Conservation (phyloP, 1,139 yeast genomes). For the Tardiomyces digboiensis region DNA sequence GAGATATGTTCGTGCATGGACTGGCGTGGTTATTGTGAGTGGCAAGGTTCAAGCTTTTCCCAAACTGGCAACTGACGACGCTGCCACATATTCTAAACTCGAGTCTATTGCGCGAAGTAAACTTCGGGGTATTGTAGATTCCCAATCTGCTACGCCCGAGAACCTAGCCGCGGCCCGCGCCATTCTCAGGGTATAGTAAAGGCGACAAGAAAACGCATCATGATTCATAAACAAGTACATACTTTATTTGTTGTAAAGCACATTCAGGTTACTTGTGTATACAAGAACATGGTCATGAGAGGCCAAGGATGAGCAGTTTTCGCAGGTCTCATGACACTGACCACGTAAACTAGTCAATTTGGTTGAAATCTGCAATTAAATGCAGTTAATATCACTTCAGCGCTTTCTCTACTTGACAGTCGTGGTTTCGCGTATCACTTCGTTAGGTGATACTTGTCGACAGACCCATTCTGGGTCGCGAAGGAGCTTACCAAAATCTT, state of each 20-base stretch:
- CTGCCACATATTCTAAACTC: not conserved
- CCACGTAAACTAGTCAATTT: no score
- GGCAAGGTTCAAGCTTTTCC: conserved; percentile 16
- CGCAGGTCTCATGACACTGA: no score
- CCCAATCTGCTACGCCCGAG: not conserved
- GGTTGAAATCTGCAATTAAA: no score
- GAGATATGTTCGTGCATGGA: conserved; percentile 63
- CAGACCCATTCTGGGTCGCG: conserved; percentile 79
- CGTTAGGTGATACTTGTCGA: not conserved
- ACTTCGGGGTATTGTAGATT: not conserved
- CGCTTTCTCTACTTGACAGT: no score
- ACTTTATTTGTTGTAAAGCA: no score
- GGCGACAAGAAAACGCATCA: no score
- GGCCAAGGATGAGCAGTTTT: no score
- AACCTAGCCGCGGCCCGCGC: not conserved
- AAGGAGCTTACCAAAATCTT: conserved; percentile 66
- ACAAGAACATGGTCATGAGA: no score
- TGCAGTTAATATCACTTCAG: no score
- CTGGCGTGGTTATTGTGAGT: conserved; percentile 47
- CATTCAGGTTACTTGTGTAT: no score
- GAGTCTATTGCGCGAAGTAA: not conserved
- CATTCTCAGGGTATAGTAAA: no score
- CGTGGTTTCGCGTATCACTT: not conserved
- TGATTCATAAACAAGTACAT: no score
- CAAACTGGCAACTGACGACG: not conserved